These are phyloP conservation scores for Ilex paraguariensis DNA, from an alignment of 305 asterid species.

Conservation along the genomic window DNA sequence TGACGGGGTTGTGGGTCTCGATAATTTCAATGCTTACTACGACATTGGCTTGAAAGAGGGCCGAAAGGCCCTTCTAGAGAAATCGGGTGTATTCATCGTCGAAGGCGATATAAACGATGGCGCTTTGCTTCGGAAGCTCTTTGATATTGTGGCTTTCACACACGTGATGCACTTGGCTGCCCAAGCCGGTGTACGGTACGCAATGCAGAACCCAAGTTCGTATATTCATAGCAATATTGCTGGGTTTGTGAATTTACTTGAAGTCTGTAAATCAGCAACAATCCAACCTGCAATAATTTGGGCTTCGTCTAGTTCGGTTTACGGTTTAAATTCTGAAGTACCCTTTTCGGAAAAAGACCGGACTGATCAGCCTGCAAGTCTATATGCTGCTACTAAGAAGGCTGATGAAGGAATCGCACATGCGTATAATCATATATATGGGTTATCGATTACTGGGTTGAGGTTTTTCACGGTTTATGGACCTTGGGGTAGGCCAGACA, in stretches of 20 bases:
- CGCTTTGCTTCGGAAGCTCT: slow-evolving; percentile 42
- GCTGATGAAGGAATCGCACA: slow-evolving; percentile 91
- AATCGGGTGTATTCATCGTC: slow-evolving; percentile 45
- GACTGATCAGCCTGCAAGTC: slow-evolving; percentile 77
- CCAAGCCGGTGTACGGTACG: slow-evolving; percentile 85
- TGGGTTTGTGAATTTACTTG: slow-evolving; percentile 68
- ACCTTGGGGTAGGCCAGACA: slow-evolving; percentile 91
- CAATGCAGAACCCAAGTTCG: slow-evolving; percentile 69
- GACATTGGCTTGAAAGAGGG: slow-evolving; percentile 70
- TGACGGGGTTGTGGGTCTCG: slow-evolving; percentile 83
- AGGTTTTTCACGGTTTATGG: slow-evolving; percentile 81
- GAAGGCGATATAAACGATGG: slow-evolving; percentile 62
- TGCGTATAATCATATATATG: slow-evolving; percentile 69
- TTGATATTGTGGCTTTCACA: slow-evolving; percentile 47
- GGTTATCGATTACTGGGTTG: slow-evolving; percentile 72
- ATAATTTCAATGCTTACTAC: slow-evolving; percentile 65
- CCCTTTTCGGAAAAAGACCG: slow-evolving; percentile 75
- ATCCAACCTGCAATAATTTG: slow-evolving; percentile 71
- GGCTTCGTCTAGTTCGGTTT: slow-evolving; percentile 87
- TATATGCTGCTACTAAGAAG: slow-evolving; percentile 83
- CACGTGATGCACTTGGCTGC: slow-evolving; percentile 91
- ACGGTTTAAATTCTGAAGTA: slow-evolving; percentile 73
- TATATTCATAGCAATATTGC: slow-evolving; percentile 62
- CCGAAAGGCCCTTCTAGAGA: slow-evolving; percentile 47
- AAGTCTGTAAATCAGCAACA: slow-evolving; percentile 51